Percentiles rank a stretch among this genome's conserved stretches.
Conservation (phyloP, 495 filamentous ascomycete species). For the Xylaria castorea region DNA sequence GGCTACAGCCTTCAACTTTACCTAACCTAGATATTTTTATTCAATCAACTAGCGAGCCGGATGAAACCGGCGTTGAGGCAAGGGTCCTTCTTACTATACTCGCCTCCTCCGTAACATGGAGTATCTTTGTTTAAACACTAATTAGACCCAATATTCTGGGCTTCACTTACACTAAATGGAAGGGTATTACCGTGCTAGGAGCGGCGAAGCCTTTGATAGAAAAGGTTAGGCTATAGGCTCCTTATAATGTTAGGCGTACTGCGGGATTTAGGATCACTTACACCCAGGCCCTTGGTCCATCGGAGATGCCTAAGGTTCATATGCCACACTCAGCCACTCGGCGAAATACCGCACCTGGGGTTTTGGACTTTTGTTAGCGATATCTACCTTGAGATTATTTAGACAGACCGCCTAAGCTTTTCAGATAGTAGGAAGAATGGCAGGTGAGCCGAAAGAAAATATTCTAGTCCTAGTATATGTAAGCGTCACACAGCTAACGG, state of each 20-base stretch:
- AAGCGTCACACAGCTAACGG: not conserved
- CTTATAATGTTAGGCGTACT: not conserved
- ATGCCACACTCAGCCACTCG: conserved; percentile 11
- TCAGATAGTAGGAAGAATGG: not conserved
- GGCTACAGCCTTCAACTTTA: not conserved
- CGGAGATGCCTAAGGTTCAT: not conserved
- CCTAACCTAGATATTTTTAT: not conserved
- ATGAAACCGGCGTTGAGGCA: not conserved
- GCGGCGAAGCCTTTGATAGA: not conserved
- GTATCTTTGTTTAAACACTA: not conserved
- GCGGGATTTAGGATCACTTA: not conserved
- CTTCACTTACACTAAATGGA: not conserved
- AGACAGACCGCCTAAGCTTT: not conserved
- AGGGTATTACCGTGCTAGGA: not conserved
- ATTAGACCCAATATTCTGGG: not conserved
- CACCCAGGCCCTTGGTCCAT: not conserved
- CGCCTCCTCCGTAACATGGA: not conserved
- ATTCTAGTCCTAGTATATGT: not conserved
- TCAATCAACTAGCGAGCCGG: not conserved
- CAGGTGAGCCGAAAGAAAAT: not conserved
- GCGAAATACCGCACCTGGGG: not conserved
- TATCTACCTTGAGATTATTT: not conserved
- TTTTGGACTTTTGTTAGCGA: not conserved
- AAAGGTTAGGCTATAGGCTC: not conserved
- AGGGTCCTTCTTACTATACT: not conserved